Evolutionary conservation across 139 green algal species (phyloP).

Genomic region (Chlamydomonas asymmetrica): DNA sequence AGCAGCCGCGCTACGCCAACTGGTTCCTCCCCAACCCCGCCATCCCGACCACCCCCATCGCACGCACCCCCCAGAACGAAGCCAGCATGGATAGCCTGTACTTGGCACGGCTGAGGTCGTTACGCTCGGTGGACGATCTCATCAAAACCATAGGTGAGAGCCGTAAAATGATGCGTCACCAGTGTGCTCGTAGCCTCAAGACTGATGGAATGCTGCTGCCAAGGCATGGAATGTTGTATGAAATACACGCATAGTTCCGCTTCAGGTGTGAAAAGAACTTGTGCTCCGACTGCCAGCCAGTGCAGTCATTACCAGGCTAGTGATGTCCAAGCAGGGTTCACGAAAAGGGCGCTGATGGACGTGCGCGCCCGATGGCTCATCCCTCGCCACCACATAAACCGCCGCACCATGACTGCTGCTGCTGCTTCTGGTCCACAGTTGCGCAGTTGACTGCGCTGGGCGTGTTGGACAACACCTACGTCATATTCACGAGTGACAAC

Average conservation of each 20-base stretch:
- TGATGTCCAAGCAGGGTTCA: too few species aligned
- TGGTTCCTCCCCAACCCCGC: not conserved
- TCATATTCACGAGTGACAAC: slow-evolving; percentile 27
- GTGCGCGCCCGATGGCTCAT: not conserved
- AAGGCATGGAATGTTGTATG: too few species aligned
- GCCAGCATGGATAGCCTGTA: not conserved
- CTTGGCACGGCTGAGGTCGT: not conserved
- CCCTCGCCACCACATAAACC: too few species aligned
- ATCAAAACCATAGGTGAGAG: not conserved
- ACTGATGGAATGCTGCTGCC: too few species aligned
- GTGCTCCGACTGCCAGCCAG: too few species aligned
- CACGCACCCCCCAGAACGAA: not conserved
- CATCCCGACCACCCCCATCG: not conserved
- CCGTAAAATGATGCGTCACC: too few species aligned
- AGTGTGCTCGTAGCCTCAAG: too few species aligned
- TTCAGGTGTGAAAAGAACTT: too few species aligned
- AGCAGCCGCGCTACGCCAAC: not conserved
- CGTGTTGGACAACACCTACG: slow-evolving; percentile 23
- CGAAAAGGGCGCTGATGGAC: not conserved
- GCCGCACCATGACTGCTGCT: not conserved
- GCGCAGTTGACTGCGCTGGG: not conserved
- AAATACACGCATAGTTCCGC: too few species aligned
- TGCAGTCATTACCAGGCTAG: too few species aligned
- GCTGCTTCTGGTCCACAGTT: slow-evolving; percentile 5
- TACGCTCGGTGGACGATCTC: not conserved